Evolutionary conservation across 331 rosid species (phyloP), one percentile per base, ranked within the genome.

Genomic region (Pyracantha coccinea): DNA sequence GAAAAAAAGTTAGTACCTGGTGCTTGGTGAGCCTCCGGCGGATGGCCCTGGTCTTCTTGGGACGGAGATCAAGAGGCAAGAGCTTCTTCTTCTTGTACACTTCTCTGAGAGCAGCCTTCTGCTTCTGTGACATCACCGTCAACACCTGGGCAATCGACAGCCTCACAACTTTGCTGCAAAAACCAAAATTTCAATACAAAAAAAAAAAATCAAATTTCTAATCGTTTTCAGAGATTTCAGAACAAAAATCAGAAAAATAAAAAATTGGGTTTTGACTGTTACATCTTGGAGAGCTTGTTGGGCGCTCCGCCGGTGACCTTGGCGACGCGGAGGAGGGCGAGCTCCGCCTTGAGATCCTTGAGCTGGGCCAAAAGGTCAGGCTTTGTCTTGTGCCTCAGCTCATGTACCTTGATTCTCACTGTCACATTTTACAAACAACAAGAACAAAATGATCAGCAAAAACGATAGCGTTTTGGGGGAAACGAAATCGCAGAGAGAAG

Each of bases 231-330:
- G 17, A 23, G 8, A 41, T 2, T 28, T 4, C 14, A 20, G 29
- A 52, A 29, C 17, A 7, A 2, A 21, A 8, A 6, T 35, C 45
- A 8, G 4, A n/a, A 25, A 1, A 55, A 8, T 21, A 23, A 61
- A 17, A n/a, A 65, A 11, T 9, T 31, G 9, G 67, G 68, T 23
- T 38, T 25, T 6, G 38, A 45, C 2, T 8, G 5, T 31, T 80
- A 94, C 97, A 94, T 94, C 88, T 94, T 94, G 83, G 99, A 92
- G 73, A 92, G 99, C 93, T 94, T 94, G 91, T 94, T 94, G 77
- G 99, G 91, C 8, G 97, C 97, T 45, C 97, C 99, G 0, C 97
- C 96, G 5, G 99, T 94, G 88, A 90, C 99, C 89, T 94, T 94
- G 47, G 99, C 96, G 2, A 94, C 99, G 21, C 97, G 99, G 65